These are phyloP conservation scores for Rhizopogon sp. DNA, from an alignment of 768 basidiomycete species.

Conservation along the genomic window DNA sequence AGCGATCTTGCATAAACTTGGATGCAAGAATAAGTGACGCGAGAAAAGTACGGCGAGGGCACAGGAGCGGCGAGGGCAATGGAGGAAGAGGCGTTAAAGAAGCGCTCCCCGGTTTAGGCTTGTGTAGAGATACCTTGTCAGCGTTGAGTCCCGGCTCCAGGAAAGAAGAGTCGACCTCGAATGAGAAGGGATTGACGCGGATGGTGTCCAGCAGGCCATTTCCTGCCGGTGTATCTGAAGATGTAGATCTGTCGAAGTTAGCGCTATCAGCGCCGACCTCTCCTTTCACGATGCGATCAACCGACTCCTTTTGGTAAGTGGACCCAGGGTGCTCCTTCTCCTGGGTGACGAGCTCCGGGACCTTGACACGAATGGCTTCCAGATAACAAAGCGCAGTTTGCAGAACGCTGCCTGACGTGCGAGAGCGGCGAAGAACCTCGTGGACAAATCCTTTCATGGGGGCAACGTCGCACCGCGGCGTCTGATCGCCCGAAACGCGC, in stretches of 20 bases:
- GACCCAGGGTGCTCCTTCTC: conserved; percentile 43
- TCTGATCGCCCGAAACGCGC: conserved; percentile 10
- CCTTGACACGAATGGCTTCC: conserved; percentile 70
- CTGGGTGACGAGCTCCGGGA: conserved; percentile 55
- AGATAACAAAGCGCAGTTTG: conserved; percentile 88
- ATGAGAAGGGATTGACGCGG: conserved; percentile 30
- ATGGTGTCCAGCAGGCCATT: conserved; percentile 39
- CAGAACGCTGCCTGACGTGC: conserved; percentile 77
- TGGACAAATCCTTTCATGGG: conserved; percentile 79
- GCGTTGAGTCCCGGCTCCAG: conserved; percentile 11
- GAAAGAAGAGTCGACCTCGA: conserved; percentile 12
- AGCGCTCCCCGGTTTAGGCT: conserved; percentile 11
- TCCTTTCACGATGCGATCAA: conserved; percentile 37
- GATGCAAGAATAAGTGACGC: conserved; percentile 85
- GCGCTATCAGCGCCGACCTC: conserved; percentile 37
- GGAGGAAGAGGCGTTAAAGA: conserved; percentile 31
- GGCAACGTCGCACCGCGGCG: conserved; percentile 32
- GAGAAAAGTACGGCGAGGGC: conserved; percentile 85
- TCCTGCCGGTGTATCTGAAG: conserved; percentile 2
- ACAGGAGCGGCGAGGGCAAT: conserved; percentile 78
- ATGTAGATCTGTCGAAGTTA: conserved; percentile 20
- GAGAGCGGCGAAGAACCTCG: conserved; percentile 82
- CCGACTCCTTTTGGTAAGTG: conserved; percentile 35
- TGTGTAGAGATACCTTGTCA: conserved; percentile 6
- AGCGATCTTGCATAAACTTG: conserved; percentile 91